These are phyloP conservation scores for Speleostelium caveatum DNA, from an alignment of 78 protist species.

Conservation along the genomic window DNA sequence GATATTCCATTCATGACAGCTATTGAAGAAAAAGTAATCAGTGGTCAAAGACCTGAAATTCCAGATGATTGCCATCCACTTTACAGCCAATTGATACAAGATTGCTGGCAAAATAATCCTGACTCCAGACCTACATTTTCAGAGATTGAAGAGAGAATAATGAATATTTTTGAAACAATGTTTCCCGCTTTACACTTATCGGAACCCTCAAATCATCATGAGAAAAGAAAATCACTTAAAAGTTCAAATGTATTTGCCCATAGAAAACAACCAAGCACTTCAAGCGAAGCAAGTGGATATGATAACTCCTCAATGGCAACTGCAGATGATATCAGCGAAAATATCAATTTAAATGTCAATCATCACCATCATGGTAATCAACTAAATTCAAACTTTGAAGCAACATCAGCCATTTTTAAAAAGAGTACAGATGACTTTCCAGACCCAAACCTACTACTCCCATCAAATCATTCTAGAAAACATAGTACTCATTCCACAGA, in stretches of 20 bases:
- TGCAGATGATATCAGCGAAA: neutral
- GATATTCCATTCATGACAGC: slow-evolving; percentile 62
- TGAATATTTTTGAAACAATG: slow-evolving; percentile 17
- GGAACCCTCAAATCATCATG: slow-evolving; percentile 5
- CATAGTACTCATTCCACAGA: neutral
- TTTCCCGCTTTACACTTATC: slow-evolving; percentile 36
- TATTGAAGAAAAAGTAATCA: slow-evolving; percentile 70
- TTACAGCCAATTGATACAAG: slow-evolving; percentile 37
- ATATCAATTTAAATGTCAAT: too few relatives aligned
- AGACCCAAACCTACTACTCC: too few relatives aligned
- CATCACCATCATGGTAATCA: neutral
- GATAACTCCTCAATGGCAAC: neutral
- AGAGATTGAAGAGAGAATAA: slow-evolving; percentile 48
- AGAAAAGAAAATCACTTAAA: neutral
- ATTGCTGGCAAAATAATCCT: slow-evolving; percentile 83
- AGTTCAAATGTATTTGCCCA: neutral
- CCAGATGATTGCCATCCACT: slow-evolving; percentile 46
- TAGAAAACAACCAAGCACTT: neutral
- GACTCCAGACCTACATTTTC: slow-evolving; percentile 61
- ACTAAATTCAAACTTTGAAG: neutral
- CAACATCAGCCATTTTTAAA: too few relatives aligned
- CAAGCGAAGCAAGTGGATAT: slow-evolving; percentile 14
- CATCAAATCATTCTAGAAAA: neutral
- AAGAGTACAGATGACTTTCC: too few relatives aligned
- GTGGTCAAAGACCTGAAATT: slow-evolving; percentile 78